Evolutionary conservation across 352 stramenopile genomes (phyloP), one percentile per base, ranked within the genome.

Genomic region (Thalassiosira sp.): DNA sequence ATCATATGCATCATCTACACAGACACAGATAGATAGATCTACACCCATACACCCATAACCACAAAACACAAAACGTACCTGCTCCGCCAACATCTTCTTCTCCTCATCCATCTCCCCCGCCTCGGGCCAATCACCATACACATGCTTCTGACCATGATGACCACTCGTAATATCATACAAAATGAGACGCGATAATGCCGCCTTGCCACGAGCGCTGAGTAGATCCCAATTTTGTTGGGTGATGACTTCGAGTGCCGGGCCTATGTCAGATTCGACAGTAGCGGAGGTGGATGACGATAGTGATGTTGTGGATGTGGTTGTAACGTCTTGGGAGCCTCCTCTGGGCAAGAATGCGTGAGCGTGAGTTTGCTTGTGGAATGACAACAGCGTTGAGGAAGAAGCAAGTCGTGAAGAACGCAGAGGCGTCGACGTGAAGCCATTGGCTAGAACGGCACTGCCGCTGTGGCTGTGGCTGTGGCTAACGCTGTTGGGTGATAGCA

Each of bases 71-170:
- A 48, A 31, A 67, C 84, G 43, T 67, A 91, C 85, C 78, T 92
- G 86, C 58, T 91, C 87, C 2, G 72, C 75, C 20, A 92, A 61
- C 49, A 40, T 57, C 16, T 61, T 46, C 54, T 92, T 92, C 28
- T 64, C 85, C 16, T 88, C 77, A 73, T 92, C 87, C 33, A 90
- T 62, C 25, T 52, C 63, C 3, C 87, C 87, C 3, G 46, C 46
- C 24, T 68, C 72, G 7, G 87, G 87, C 87, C 87, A 92, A 45
- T 89, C 53, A 3, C 24, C 69, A 53, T 92, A 92, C 6, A 92
- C 81, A 71, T 92, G 87, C 20, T 15, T 69, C 66, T 92, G 84
- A 15, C 67, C 63, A 20, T 77, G 59, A 68, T 85, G 35, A 35
- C 69, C 64, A 27, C 35, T 72, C 8, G 57, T 31, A 3, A 62